These are phyloP conservation scores for Aspergillus texensis DNA, from an alignment of 2,329 filamentous ascomycete genomes.

Conservation along the genomic window DNA sequence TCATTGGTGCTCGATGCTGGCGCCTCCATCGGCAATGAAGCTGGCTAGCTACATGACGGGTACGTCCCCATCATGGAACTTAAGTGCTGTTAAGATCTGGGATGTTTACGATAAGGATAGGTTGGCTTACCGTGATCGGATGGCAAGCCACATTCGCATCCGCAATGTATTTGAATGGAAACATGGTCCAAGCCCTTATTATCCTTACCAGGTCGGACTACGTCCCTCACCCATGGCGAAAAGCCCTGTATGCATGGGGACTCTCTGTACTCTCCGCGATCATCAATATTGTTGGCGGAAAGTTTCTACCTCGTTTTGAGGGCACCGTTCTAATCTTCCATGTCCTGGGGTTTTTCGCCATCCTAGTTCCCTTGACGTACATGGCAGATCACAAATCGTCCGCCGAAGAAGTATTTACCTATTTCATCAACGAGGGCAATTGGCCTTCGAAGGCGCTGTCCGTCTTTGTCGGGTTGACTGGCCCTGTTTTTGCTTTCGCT, in stretches of 20 bases:
- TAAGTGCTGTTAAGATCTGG: not conserved
- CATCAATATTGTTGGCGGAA: slow-evolving; percentile 49
- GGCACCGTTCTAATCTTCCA: slow-evolving; percentile 53
- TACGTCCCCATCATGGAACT: not conserved
- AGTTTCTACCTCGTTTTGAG: slow-evolving; percentile 52
- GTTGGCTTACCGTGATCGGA: slow-evolving; percentile 46
- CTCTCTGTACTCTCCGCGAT: slow-evolving; percentile 41
- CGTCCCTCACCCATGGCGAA: slow-evolving; percentile 49
- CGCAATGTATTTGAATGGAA: slow-evolving; percentile 35
- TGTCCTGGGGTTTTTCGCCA: slow-evolving; percentile 55
- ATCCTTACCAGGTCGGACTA: slow-evolving; percentile 44
- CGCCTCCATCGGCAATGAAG: slow-evolving; percentile 36
- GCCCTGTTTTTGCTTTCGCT: slow-evolving; percentile 40
- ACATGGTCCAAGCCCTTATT: slow-evolving; percentile 40
- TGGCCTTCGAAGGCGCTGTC: slow-evolving; percentile 49
- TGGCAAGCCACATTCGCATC: slow-evolving; percentile 49
- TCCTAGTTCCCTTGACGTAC: slow-evolving; percentile 51
- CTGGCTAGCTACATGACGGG: slow-evolving; percentile 44
- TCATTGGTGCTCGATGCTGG: slow-evolving; percentile 46
- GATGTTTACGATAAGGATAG: slow-evolving; percentile 16
- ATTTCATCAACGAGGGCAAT: slow-evolving; percentile 51
- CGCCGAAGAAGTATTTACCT: slow-evolving; percentile 49
- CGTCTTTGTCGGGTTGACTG: slow-evolving; percentile 38
- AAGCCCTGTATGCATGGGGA: slow-evolving; percentile 52
- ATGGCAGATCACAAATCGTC: slow-evolving; percentile 46